Conservation (phyloP, 805 yeast species). For the Metschnikowia corniflorae region DNA sequence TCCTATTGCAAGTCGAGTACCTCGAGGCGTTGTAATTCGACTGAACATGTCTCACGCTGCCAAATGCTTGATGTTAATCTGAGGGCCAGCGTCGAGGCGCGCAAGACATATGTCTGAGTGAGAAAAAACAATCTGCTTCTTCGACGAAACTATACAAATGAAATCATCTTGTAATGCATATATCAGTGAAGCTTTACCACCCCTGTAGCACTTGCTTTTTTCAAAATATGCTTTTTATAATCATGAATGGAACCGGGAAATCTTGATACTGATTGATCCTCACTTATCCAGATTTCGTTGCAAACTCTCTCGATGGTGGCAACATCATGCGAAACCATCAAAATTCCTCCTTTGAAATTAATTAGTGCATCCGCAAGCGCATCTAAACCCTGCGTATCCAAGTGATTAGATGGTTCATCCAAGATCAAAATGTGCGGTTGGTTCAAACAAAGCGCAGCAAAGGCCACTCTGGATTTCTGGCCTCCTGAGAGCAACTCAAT, state of each 20-base stretch:
- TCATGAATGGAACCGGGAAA: conserved; percentile 82
- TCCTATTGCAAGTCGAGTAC: conserved; percentile 41
- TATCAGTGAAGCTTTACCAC: conserved; percentile 79
- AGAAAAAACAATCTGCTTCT: no score
- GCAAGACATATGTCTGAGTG: no score
- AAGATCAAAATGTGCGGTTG: conserved; percentile 88
- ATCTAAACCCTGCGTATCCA: conserved; percentile 97
- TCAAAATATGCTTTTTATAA: conserved; percentile 84
- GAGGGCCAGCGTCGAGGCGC: no score
- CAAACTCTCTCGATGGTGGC: conserved; percentile 84
- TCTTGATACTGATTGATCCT: conserved; percentile 71
- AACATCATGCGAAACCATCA: conserved; percentile 98
- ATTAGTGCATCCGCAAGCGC: conserved; percentile 88
- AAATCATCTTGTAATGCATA: no score
- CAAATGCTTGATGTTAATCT: no score
- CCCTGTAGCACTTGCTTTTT: conserved; percentile 76
- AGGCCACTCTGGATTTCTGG: conserved; percentile 97
- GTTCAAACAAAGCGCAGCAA: conserved; percentile 87
- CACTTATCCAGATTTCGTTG: conserved; percentile 94
- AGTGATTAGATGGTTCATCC: conserved; percentile 98
- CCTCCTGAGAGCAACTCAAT: conserved; percentile 93
- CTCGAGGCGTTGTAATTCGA: conserved; percentile 11
- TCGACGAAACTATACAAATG: background rate
- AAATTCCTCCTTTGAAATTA: conserved; percentile 89
- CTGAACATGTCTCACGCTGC: background rate